Evolutionary conservation across 129 eudicot genomes (phyloP).

Genomic region (Helichrysum umbraculigerum): DNA sequence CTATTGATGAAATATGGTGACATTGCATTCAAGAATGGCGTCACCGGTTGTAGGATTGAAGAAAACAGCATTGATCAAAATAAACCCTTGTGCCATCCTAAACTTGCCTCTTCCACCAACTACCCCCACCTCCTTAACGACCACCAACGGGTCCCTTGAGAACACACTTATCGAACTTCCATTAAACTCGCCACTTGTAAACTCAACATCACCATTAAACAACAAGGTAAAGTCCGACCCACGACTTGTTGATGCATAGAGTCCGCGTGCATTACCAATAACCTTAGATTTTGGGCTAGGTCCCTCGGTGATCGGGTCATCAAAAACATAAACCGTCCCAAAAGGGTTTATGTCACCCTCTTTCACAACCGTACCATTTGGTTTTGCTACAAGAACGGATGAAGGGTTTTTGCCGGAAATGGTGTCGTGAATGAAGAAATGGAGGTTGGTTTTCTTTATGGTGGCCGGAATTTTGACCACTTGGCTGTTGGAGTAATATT

Average conservation of each 20-base stretch:
- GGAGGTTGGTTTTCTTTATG: conserved; percentile 34
- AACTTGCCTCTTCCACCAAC: conserved; percentile 59
- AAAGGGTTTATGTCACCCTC: conserved; percentile 24
- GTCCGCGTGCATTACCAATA: conserved; percentile 48
- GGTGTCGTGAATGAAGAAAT: conserved; percentile 41
- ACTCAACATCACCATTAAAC: conserved; percentile 44
- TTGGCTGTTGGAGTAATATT: conserved; percentile 31
- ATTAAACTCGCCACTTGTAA: conserved; percentile 47
- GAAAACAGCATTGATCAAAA: conserved; percentile 18
- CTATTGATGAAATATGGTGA: conserved; percentile 32
- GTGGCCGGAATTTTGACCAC: conserved; percentile 26
- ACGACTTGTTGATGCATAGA: conserved; percentile 41
- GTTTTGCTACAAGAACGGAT: conserved; percentile 32
- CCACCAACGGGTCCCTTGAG: conserved; percentile 48
- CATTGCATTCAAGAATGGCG: conserved; percentile 42
- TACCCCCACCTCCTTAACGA: conserved; percentile 47
- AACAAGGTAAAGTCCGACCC: conserved; percentile 36
- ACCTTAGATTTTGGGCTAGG: conserved; percentile 28
- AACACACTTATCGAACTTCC: conserved; percentile 53
- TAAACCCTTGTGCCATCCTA: conserved; percentile 48
- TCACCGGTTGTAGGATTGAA: conserved; percentile 28
- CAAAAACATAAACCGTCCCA: conserved; percentile 37
- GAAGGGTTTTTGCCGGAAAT: conserved; percentile 36
- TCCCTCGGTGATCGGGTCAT: conserved; percentile 42
- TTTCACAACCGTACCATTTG: conserved; percentile 19